Evolutionary conservation across 139 green algal genomes (phyloP), one percentile per base, ranked within the genome.

Genomic region (Chlamydomonas eustigma): DNA sequence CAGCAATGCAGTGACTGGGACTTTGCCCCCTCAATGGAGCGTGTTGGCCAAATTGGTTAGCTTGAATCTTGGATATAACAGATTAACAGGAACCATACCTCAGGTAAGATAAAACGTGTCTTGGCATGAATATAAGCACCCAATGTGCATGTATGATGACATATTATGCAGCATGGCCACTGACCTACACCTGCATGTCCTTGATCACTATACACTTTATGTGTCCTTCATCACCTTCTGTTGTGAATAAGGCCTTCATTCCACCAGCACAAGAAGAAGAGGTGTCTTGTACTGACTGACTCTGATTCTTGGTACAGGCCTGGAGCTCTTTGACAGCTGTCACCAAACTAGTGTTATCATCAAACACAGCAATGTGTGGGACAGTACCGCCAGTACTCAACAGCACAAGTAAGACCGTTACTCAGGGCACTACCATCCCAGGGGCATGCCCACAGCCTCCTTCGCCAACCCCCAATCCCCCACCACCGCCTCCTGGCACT

Each of bases 311-410:
- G n/a, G n/a, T n/a, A 58, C 44, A 12, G 44, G 44, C 12, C 44
- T 58, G 6, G 5, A 51, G 33, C 33, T 6, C 32, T 12, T 50
- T 30, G 33, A 25, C 33, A n/a, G 30, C 66, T 22, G 25, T 70
- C 58, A 37, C 58, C 58, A 5, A 6, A 28, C 18, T 70, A 6
- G 58, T 70, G 58, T 6, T 35, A 24, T 35, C 28, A 6, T 70
- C 58, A 24, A 70, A 37, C 18, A 28, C 58, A 6, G 36, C 4
- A 2, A 64, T 78, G 58, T 78, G 74, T 63, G 74, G 74, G 28
- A 2, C 25, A 3, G 2, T 78, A 8, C 74, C 74, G 32, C 24
- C 3, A 33, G n/a, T 28, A 18, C 44, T 58, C 44, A 58, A 58
- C 8, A 28, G 50, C 8, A 35, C 31, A 8, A 18, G 44, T 12